These are phyloP conservation scores for Fraxinus ornus DNA, from an alignment of 305 asterid genomes.

Conservation along the genomic window DNA sequence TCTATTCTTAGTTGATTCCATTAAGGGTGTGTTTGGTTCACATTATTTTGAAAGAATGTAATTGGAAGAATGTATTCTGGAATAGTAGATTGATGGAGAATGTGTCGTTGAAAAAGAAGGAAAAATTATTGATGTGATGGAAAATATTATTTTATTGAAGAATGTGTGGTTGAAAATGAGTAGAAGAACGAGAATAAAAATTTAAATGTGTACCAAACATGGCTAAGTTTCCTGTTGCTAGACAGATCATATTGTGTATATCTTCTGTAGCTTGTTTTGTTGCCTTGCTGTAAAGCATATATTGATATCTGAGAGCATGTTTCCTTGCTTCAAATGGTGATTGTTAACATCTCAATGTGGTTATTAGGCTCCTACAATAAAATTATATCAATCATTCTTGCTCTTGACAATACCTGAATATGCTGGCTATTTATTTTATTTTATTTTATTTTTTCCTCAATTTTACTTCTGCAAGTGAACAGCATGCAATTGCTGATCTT, in stretches of 20 bases:
- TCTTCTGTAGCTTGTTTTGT: conserved; percentile 10
- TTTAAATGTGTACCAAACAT: no score
- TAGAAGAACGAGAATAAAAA: no score
- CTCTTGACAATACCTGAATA: not conserved
- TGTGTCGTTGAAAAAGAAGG: no score
- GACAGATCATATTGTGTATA: not conserved
- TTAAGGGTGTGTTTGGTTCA: not conserved
- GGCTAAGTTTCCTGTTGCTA: not conserved
- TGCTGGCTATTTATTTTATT: not conserved
- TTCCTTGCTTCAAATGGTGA: not conserved
- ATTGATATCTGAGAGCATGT: conserved; percentile 6
- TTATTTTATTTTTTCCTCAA: not conserved
- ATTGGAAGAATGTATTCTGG: no score
- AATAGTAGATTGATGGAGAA: no score
- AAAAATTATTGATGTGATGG: no score
- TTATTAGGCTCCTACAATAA: not conserved
- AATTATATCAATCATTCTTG: not conserved
- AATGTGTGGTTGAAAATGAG: no score
- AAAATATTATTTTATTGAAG: no score
- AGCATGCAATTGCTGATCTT: not conserved
- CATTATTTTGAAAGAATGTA: no score
- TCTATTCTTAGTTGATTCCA: not conserved
- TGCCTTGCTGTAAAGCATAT: not conserved
- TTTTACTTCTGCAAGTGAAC: not conserved
- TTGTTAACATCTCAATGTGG: conserved; percentile 1